Evolutionary conservation across 2,329 filamentous ascomycete genomes (phyloP).

Genomic region (Gyromitra esculenta): DNA sequence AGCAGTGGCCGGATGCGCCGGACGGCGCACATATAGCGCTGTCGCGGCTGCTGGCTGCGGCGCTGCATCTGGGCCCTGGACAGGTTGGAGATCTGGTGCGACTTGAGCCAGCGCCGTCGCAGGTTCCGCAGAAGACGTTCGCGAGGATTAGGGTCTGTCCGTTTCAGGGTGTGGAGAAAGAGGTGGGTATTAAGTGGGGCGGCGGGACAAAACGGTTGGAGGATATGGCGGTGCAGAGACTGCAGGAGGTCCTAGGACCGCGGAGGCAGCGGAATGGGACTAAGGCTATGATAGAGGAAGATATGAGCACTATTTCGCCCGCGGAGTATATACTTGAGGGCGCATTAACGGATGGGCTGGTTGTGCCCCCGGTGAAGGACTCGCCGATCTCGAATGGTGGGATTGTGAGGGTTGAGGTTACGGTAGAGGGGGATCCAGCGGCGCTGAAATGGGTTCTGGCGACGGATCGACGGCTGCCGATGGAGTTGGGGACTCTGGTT

Average conservation of each 20-base stretch:
- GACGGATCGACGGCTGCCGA: constrained; percentile 74
- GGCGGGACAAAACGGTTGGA: constrained; percentile 55
- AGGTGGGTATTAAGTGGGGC: constrained; percentile 55
- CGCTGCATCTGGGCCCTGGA: constrained; percentile 72
- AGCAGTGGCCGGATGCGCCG: constrained; percentile 85
- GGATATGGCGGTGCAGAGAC: constrained; percentile 55
- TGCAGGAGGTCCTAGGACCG: constrained; percentile 56
- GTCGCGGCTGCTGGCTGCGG: constrained; percentile 78
- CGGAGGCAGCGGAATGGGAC: constrained; percentile 54
- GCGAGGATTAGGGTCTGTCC: constrained; percentile 81
- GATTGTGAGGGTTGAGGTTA: constrained; percentile 77
- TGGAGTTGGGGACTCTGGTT: constrained; percentile 78
- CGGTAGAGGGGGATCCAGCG: constrained; percentile 61
- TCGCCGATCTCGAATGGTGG: constrained; percentile 72
- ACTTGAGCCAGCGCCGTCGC: constrained; percentile 80
- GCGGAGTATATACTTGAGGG: constrained; percentile 75
- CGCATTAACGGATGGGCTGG: constrained; percentile 86
- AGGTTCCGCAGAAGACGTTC: constrained; percentile 73
- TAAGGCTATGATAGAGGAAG: constrained; percentile 54
- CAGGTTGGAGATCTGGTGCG: constrained; percentile 88
- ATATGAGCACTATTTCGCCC: constrained; percentile 52
- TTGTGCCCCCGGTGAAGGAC: constrained; percentile 71
- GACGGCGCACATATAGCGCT: constrained; percentile 81
- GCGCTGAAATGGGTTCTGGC: constrained; percentile 76
- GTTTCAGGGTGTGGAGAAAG: constrained; percentile 64